Conservation (phyloP, 1,284 basidiomycete species). For the Cutaneotrichosporon arboriforme region DNA sequence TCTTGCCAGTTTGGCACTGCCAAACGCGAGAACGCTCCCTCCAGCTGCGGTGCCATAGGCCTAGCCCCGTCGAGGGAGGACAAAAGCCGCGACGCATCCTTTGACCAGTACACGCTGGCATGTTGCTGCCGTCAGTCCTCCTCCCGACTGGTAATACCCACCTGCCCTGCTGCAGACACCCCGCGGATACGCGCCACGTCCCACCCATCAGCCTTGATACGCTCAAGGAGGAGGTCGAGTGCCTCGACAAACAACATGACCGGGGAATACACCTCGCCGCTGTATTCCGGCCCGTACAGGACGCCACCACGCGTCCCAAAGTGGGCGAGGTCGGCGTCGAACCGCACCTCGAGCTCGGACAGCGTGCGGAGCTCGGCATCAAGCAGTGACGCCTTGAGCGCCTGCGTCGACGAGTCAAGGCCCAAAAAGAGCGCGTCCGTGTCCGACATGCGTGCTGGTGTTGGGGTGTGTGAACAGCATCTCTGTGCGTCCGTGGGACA, state of each 20-base stretch:
- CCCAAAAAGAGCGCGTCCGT: conserved; percentile 62
- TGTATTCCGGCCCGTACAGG: conserved; percentile 59
- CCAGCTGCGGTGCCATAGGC: conserved; percentile 51
- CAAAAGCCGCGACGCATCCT: conserved; percentile 55
- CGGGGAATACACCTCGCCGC: conserved; percentile 69
- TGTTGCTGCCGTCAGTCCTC: conserved; percentile 62
- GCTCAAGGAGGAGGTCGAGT: conserved; percentile 68
- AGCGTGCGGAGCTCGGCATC: conserved; percentile 58
- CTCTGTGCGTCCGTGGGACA: too few species aligned
- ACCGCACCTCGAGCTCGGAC: conserved; percentile 69
- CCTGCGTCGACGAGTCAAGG: conserved; percentile 81
- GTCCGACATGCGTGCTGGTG: too few species aligned
- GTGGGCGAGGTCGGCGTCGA: conserved; percentile 70
- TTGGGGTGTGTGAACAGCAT: too few species aligned
- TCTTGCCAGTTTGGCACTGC: conserved; percentile 88
- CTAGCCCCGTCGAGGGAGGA: conserved; percentile 55
- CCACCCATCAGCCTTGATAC: conserved; percentile 58
- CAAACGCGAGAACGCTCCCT: conserved; percentile 61
- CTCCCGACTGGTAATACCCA: conserved; percentile 21
- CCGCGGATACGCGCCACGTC: conserved; percentile 27
- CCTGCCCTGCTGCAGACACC: conserved; percentile 40
- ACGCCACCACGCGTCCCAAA: conserved; percentile 71
- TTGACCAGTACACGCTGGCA: conserved; percentile 81
- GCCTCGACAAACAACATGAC: conserved; percentile 80
- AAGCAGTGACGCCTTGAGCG: conserved; percentile 65